A percentile compares a stretch with the other conserved stretches of the same genome.
phyloP scores from a whole-genome alignment of 176 grass and related monocot species.

The Carex myosuroides region DNA sequence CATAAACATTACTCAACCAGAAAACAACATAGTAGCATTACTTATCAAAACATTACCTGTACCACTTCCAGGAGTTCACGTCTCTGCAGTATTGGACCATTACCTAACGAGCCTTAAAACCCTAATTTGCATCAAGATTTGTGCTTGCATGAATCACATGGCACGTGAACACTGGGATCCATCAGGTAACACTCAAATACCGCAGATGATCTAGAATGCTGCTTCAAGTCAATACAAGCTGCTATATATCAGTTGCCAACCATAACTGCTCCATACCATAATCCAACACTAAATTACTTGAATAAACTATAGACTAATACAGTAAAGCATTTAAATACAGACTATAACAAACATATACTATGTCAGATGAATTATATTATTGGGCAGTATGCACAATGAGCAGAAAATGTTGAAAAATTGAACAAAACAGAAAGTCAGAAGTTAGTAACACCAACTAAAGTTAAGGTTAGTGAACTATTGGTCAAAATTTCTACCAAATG shows the following conservation, averaged over 20 bases:
- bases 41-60: neutral
- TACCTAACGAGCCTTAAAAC: neutral
- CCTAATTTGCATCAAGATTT: neutral
- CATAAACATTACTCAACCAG: neutral
- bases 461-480: neutral
- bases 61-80: neutral
- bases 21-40: neutral
- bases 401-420: neutral
- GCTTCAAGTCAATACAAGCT: conserved; percentile 4
- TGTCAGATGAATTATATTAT: neutral
- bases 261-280: neutral
- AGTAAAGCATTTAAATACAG: neutral
- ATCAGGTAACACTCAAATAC: neutral
- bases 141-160: neutral
- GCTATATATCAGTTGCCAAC: neutral
- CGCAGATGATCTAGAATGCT: neutral
- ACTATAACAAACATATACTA: neutral
- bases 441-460: neutral
- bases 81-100: neutral
- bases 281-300: neutral
- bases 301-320: neutral
- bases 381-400: neutral
- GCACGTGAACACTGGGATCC: neutral
- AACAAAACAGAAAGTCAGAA: neutral
- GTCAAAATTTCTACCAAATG: neutral